phyloP scores from a whole-genome alignment of 805 yeast genomes.

The Saturnispora besseyi region DNA sequence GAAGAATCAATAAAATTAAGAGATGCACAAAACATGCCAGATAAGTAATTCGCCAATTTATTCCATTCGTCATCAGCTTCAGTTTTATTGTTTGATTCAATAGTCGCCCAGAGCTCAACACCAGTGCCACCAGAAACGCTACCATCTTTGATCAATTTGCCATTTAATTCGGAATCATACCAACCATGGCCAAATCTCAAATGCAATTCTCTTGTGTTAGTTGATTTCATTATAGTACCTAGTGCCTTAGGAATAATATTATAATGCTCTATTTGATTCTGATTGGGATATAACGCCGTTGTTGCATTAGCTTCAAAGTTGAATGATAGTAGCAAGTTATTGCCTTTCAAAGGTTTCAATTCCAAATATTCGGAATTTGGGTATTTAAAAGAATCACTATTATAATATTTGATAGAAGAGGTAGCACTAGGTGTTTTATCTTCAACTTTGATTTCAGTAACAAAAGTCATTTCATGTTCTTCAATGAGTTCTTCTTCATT shows the following conservation, averaged over 20 bases:
- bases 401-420: not conserved
- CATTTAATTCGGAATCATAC: slow-evolving; percentile 91
- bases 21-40: slow-evolving; percentile 94
- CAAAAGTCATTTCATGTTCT: not conserved
- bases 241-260: slow-evolving; percentile 71
- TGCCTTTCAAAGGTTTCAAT: slow-evolving; percentile 65
- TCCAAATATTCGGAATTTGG: slow-evolving; percentile 55
- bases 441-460: not conserved
- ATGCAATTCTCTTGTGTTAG: slow-evolving; percentile 69
- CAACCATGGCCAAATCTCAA: slow-evolving; percentile 87
- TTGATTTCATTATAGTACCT: slow-evolving; percentile 61
- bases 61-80: slow-evolving; percentile 63
- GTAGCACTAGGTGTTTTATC: not conserved
- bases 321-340: slow-evolving; percentile 62
- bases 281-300: slow-evolving; percentile 17
- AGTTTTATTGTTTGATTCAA: slow-evolving; percentile 50
- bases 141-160: slow-evolving; percentile 68
- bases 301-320: slow-evolving; percentile 56
- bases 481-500: not conserved
- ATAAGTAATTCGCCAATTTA: slow-evolving; percentile 59
- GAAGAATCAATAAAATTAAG: slow-evolving; percentile 77
- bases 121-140: slow-evolving; percentile 82
- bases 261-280: slow-evolving; percentile 35
- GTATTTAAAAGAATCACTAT: slow-evolving; percentile 15
- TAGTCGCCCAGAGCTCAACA: slow-evolving; percentile 83